Evolutionary conservation across 768 basidiomycete genomes (phyloP), one percentile per base, ranked within the genome.

Genomic region (Lentinula sp.): DNA sequence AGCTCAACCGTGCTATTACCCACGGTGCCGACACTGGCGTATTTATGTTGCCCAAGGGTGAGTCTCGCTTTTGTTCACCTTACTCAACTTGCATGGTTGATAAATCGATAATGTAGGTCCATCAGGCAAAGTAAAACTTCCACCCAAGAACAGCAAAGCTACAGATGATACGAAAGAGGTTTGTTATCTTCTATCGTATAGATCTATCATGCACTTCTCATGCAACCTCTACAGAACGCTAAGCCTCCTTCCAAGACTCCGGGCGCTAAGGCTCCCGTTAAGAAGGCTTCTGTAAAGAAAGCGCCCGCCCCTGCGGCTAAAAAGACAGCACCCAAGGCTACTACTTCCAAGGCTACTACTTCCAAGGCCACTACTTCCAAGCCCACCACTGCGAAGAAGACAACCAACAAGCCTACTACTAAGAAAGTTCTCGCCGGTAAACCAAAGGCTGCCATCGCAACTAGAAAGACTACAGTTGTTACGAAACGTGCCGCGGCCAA

Each of bases 1-100:
- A 89, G 73, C 78, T 95, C 70, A 84, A 84, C 68, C 83, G 82
- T 61, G 91, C 91, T 61, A 90, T 95, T 72, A 73, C 81, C 46
- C 73, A 77, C 57, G 92, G 92, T 53, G 81, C 82, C 39, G 88
- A 90, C 71, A 55, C 48, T 32, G 75, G 74, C 15, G 64, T 74
- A 10, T 78, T 77, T 53, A 62, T 71, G 2, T 66, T 74, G 39
- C 76, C 77, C 68, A 78, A 65, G 62, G 66, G 61, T 28, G 4
- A 23, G 51, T 43, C 6, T 13, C 31, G 40, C 15, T 13, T 15
- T 57, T 23, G 15, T 11, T n/a, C 8, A 7, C 42, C 1, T 49
- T 2, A 8, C 5, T 39, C 37, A 7, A 39, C 37, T 40, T 16
- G 28, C 28, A 21, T 35, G 3, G 35, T 28, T n/a, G 4, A 9